Percentiles rank a stretch among this genome's conserved stretches.
Evolutionary conservation across 805 yeast genomes (phyloP).

Genomic region (Suhomyces sp.): DNA sequence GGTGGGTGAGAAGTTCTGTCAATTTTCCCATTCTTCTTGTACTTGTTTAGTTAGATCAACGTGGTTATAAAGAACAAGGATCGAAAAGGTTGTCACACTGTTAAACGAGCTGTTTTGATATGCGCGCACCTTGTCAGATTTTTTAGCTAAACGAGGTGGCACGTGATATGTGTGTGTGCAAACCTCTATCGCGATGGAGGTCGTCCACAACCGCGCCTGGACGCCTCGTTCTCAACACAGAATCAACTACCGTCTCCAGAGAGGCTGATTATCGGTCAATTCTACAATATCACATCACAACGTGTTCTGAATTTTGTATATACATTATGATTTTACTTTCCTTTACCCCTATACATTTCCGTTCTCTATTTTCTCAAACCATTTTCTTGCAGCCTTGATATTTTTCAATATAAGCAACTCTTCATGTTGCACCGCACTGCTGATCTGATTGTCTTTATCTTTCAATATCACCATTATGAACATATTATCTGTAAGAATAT

Average conservation of each 20-base stretch:
- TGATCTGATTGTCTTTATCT: conserved; percentile 31
- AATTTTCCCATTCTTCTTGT: conserved; percentile 34
- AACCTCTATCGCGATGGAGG: background rate
- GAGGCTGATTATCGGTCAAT: background rate
- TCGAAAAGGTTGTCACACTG: background rate
- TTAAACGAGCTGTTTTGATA: background rate
- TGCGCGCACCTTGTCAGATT: background rate
- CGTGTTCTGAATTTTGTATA: background rate
- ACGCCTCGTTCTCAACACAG: background rate
- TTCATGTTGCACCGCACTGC: conserved; percentile 28
- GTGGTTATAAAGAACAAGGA: background rate
- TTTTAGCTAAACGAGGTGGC: background rate
- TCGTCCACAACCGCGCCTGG: background rate
- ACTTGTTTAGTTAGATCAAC: background rate
- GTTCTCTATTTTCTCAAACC: conserved; percentile 47
- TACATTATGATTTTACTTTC: background rate
- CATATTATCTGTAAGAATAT: conserved; percentile 57
- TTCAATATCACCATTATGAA: conserved; percentile 59
- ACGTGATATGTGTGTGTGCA: background rate
- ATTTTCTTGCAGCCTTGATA: conserved; percentile 53
- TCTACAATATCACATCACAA: background rate
- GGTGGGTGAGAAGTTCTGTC: conserved; percentile 60
- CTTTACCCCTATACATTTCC: background rate
- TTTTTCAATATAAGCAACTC: conserved; percentile 53
- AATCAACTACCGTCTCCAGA: background rate